phyloP scores from a whole-genome alignment of 2,329 filamentous ascomycete species.

The Aspergillaceae sp. region DNA sequence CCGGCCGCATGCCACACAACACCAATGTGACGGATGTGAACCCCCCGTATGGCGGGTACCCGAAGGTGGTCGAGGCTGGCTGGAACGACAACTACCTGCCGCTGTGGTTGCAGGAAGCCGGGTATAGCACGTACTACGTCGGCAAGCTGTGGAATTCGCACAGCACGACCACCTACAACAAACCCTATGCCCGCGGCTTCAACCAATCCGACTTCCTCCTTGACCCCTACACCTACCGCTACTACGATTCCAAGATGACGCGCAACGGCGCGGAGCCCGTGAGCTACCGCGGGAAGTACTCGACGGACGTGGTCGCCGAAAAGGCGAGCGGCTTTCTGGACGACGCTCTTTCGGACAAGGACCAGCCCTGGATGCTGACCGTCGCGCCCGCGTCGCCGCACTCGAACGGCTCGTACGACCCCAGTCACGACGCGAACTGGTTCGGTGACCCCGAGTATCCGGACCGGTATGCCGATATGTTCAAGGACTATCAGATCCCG shows the following conservation, averaged over 20 bases:
- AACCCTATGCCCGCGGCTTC: constrained; percentile 51
- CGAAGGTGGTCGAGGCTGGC: constrained; percentile 57
- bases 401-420: constrained; percentile 32
- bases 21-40: constrained; percentile 53
- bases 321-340: constrained; percentile 52
- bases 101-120: constrained; percentile 59
- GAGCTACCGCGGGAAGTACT: constrained; percentile 47
- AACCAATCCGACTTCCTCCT: constrained; percentile 52
- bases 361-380: constrained; percentile 56
- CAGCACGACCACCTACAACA: constrained; percentile 52
- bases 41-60: constrained; percentile 42
- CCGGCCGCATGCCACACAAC: constrained; percentile 57
- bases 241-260: constrained; percentile 54
- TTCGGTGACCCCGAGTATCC: constrained; percentile 30
- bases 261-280: constrained; percentile 48
- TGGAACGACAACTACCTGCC: constrained; percentile 61
- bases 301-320: constrained; percentile 49
- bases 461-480: constrained; percentile 51
- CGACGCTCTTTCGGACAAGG: constrained; percentile 42
- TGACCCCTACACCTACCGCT: constrained; percentile 59
- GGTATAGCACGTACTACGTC: constrained; percentile 63
- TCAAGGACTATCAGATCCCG: constrained; percentile 50
- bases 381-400: constrained; percentile 60
- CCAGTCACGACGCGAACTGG: constrained; percentile 10
- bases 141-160: constrained; percentile 63